phyloP scores from a whole-genome alignment of 768 basidiomycete species.

The Clitopilus passeckerianus region DNA sequence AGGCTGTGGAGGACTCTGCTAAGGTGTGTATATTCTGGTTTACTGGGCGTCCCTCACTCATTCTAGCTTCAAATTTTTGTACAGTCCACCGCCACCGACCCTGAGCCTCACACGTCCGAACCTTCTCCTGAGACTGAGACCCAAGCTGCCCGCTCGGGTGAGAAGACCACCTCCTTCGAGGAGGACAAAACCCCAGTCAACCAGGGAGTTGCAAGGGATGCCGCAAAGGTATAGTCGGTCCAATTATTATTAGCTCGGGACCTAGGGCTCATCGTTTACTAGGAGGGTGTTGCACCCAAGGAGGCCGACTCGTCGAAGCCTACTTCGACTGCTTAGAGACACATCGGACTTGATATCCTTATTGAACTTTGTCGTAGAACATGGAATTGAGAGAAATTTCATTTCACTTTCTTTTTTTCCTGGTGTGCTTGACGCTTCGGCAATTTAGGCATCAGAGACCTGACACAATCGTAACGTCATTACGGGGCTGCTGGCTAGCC shows the following conservation, averaged over 20 bases:
- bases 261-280: neutral
- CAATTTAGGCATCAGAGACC: too few species aligned
- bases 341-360: neutral
- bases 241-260: neutral
- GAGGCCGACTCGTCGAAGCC: conserved; percentile 8
- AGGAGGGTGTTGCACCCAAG: conserved; percentile 21
- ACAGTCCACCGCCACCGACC: neutral
- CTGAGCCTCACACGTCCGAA: neutral
- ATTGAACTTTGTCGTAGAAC: conserved; percentile 1
- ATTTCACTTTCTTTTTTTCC: neutral
- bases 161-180: neutral
- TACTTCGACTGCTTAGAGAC: neutral
- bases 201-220: conserved; percentile 16
- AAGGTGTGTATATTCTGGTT: neutral
- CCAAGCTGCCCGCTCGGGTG: neutral
- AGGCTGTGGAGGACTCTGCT: neutral
- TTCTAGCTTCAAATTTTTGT: neutral
- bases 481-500: too few species aligned
- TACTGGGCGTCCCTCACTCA: neutral
- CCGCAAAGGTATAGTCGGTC: conserved; percentile 17
- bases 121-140: neutral
- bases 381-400: neutral
- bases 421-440: too few species aligned
- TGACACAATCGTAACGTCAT: too few species aligned
- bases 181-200: neutral